phyloP scores from a whole-genome alignment of 2,329 filamentous ascomycete genomes.

The Hawksworthiomyces lignivorus region DNA sequence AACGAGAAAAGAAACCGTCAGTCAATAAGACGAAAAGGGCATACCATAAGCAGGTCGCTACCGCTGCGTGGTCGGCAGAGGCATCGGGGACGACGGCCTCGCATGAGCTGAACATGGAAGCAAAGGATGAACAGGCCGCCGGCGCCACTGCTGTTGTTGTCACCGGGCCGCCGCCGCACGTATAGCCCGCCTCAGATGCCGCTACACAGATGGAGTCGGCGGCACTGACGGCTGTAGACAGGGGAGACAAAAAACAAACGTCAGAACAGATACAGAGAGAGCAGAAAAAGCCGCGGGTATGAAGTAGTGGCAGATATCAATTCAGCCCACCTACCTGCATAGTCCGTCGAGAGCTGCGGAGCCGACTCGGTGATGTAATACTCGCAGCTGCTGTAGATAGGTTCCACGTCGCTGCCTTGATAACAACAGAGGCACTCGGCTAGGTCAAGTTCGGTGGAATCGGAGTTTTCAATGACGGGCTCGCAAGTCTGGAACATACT shows the following conservation, averaged over 20 bases:
- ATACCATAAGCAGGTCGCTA: slow-evolving; percentile 21
- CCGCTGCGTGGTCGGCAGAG: slow-evolving; percentile 2
- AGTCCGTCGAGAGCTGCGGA: slow-evolving; percentile 7
- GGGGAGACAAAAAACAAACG: too few species aligned
- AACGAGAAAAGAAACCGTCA: too few species aligned
- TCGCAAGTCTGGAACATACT: too few species aligned
- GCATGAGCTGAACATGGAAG: slow-evolving; percentile 12
- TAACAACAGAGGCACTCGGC: too few species aligned
- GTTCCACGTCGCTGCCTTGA: slow-evolving; percentile 7
- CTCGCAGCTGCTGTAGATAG: slow-evolving; percentile 18
- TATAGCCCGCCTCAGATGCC: slow-evolving; percentile 5
- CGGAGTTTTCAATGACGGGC: too few species aligned
- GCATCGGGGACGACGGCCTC: too few species aligned
- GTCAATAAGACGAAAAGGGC: too few species aligned
- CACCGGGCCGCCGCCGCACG: slow-evolving; percentile 5
- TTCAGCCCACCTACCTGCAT: too few species aligned
- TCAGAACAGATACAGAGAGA: too few species aligned
- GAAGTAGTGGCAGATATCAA: too few species aligned
- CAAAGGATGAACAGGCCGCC: slow-evolving; percentile 12
- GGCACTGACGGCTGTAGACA: slow-evolving; percentile 7
- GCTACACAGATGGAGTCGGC: slow-evolving; percentile 7
- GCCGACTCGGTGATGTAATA: slow-evolving; percentile 15
- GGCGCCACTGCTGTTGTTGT: slow-evolving; percentile 1
- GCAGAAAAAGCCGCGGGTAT: too few species aligned
- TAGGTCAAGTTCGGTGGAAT: too few species aligned